These are phyloP conservation scores for Xylaria castorea DNA, from an alignment of 495 filamentous ascomycete species.

Conservation along the genomic window DNA sequence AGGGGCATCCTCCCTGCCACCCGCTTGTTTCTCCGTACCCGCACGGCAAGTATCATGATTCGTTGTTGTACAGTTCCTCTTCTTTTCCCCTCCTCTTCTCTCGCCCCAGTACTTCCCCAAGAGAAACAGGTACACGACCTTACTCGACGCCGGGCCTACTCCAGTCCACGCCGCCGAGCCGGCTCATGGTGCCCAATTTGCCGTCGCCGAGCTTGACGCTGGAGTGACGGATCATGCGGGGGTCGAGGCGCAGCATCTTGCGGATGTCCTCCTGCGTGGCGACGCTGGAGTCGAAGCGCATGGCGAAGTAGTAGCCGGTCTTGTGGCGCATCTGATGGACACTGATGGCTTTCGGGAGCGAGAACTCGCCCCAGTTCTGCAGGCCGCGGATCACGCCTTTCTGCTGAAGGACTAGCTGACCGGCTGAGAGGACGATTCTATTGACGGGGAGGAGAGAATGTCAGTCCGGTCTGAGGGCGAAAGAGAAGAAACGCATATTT, in stretches of 20 bases:
- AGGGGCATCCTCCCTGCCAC: neutral
- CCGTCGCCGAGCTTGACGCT: conserved; percentile 83
- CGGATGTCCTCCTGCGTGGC: conserved; percentile 73
- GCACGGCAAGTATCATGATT: neutral
- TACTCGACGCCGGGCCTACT: conserved; percentile 5
- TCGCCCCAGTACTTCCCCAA: neutral
- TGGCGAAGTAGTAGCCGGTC: conserved; percentile 92
- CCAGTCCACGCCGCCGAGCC: conserved; percentile 67
- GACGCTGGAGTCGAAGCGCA: conserved; percentile 86
- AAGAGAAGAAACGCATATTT: no score
- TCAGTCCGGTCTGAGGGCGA: no score
- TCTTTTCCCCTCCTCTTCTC: neutral
- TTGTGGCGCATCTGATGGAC: conserved; percentile 81
- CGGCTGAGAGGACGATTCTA: conserved; percentile 88
- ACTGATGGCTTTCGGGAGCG: conserved; percentile 74
- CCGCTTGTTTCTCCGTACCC: neutral
- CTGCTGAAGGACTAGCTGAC: conserved; percentile 78
- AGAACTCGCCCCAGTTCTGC: conserved; percentile 92
- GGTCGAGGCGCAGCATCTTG: conserved; percentile 82
- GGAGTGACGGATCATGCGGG: conserved; percentile 84
- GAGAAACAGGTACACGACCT: neutral
- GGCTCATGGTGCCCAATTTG: conserved; percentile 73
- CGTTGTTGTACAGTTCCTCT: neutral
- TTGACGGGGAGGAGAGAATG: neutral
- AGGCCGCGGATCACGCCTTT: conserved; percentile 91